Conservation (phyloP, 306 rosid species). For the Prunus salicina region DNA sequence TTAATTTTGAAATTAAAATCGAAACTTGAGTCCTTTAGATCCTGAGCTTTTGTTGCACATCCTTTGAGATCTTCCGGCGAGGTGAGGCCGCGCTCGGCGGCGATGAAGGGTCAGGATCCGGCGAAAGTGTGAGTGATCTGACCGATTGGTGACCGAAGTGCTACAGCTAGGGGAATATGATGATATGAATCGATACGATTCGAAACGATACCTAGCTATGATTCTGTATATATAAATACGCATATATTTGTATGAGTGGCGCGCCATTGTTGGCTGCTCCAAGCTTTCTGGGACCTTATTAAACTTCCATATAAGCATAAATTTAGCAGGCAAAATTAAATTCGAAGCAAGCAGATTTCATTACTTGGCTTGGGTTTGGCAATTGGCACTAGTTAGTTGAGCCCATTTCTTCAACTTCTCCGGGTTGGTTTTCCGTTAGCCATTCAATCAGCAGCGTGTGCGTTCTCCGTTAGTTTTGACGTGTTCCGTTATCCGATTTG, state of each 20-base stretch:
- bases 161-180: slow-evolving; percentile 14
- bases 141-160: slow-evolving; percentile 31
- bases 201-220: neutral
- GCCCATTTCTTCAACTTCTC: neutral
- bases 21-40: neutral
- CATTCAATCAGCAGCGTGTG: neutral
- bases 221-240: slow-evolving; percentile 28
- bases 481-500: neutral
- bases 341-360: neutral
- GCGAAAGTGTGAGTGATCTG: slow-evolving; percentile 25
- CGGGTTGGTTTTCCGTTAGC: neutral
- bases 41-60: neutral
- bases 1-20: neutral
- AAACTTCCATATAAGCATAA: slow-evolving; percentile 14
- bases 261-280: slow-evolving; percentile 44
- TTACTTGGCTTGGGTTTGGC: too few species aligned
- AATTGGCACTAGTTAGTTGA: neutral
- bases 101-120: slow-evolving; percentile 16
- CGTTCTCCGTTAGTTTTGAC: slow-evolving; percentile 4
- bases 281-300: slow-evolving; percentile 37
- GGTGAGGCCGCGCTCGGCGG: slow-evolving; percentile 9
- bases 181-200: too few species aligned
- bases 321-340: slow-evolving; percentile 12
- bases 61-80: slow-evolving; percentile 5
- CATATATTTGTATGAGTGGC: slow-evolving; percentile 23